phyloP scores from a whole-genome alignment of 768 basidiomycete genomes.

The Tulasnella sp. region DNA sequence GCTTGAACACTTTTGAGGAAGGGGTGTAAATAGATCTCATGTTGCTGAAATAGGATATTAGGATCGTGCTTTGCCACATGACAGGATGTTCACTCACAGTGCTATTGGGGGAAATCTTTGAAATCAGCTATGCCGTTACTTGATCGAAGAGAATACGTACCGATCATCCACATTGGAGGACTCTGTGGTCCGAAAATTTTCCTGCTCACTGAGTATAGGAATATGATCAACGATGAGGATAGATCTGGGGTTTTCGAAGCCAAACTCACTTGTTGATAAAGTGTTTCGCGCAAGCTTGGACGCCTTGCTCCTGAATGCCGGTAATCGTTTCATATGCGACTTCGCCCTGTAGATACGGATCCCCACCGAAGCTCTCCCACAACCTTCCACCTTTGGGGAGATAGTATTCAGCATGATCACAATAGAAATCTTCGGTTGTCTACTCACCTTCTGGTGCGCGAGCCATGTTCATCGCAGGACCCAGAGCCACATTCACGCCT shows the following conservation, averaged over 20 bases:
- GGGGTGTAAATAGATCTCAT: slow-evolving; percentile 23
- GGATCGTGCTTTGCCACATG: slow-evolving; percentile 42
- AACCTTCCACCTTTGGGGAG: slow-evolving; percentile 55
- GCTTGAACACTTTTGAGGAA: slow-evolving; percentile 45
- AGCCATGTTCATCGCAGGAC: slow-evolving; percentile 64
- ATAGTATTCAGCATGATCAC: not conserved
- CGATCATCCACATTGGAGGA: slow-evolving; percentile 66
- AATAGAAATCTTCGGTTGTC: slow-evolving; percentile 9
- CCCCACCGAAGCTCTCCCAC: slow-evolving; percentile 66
- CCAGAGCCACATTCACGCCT: slow-evolving; percentile 69
- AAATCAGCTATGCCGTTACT: no score
- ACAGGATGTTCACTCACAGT: slow-evolving; percentile 34
- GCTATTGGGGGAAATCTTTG: no score
- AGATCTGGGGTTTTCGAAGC: no score
- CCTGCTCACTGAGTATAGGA: slow-evolving; percentile 33
- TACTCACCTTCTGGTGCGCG: slow-evolving; percentile 41
- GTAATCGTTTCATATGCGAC: slow-evolving; percentile 65
- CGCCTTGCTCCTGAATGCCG: slow-evolving; percentile 66
- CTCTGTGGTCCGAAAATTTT: slow-evolving; percentile 29
- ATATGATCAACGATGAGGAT: slow-evolving; percentile 17
- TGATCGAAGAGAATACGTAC: slow-evolving; percentile 34
- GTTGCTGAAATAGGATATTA: slow-evolving; percentile 15
- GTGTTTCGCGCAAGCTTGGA: slow-evolving; percentile 84
- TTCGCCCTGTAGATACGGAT: slow-evolving; percentile 80
- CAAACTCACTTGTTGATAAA: slow-evolving; percentile 49